Evolutionary conservation across 2,329 filamentous ascomycete genomes (phyloP).

Genomic region (Claviceps sp.): DNA sequence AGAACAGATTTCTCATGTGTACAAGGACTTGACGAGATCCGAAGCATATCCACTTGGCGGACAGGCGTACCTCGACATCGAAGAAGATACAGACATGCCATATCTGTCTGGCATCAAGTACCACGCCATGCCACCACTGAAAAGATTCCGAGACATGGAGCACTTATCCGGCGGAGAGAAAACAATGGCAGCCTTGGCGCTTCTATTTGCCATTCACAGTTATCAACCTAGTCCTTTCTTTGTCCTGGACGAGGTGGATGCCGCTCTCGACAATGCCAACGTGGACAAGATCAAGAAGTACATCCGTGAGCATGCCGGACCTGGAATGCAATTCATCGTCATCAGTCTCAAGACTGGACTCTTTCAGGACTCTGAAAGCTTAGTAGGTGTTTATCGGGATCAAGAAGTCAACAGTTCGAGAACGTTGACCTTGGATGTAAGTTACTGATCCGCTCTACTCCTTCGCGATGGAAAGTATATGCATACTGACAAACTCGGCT

Average conservation of each 20-base stretch:
- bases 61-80: constrained; percentile 74
- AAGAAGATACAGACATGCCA: constrained; percentile 89
- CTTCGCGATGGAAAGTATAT: background rate
- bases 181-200: constrained; percentile 93
- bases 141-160: constrained; percentile 98
- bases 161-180: constrained; percentile 95
- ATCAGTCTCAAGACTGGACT: constrained; percentile 91
- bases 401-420: constrained; percentile 87
- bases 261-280: constrained; percentile 94
- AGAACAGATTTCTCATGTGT: constrained; percentile 85
- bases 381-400: constrained; percentile 92
- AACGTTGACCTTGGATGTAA: constrained; percentile 88
- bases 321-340: constrained; percentile 98
- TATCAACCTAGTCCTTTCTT: constrained; percentile 96
- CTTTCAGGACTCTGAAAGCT: constrained; percentile 90
- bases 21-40: constrained; percentile 86
- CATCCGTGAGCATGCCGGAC: constrained; percentile 82
- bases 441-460: constrained; percentile 21
- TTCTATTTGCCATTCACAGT: constrained; percentile 91
- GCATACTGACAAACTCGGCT: constrained; percentile 4
- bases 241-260: constrained; percentile 94
- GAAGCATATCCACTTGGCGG: constrained; percentile 89
- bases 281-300: constrained; percentile 95
- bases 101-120: constrained; percentile 96
- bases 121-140: constrained; percentile 95